Conservation (phyloP, 2,329 filamentous ascomycete species). For the Parastagonospora avenae region DNA sequence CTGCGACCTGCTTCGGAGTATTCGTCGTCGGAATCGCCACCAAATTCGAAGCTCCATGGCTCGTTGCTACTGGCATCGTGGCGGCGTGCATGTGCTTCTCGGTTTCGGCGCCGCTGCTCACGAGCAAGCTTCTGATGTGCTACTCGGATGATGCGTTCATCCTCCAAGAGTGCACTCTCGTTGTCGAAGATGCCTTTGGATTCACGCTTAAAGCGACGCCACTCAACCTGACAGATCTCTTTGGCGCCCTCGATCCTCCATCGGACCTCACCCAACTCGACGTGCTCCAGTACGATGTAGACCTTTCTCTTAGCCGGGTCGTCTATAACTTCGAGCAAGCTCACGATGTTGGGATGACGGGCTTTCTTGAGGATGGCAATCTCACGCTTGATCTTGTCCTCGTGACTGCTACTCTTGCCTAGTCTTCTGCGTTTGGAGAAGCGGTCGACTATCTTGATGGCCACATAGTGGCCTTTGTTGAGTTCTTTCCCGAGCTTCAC, state of each 20-base stretch:
- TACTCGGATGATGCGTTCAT: constrained; percentile 48
- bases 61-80: constrained; percentile 56
- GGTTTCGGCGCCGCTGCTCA: constrained; percentile 46
- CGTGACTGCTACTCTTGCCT: constrained; percentile 72
- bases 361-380: constrained; percentile 99
- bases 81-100: constrained; percentile 43
- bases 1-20: constrained; percentile 35
- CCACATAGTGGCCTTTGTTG: constrained; percentile 76
- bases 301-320: constrained; percentile 97
- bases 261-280: constrained; percentile 89
- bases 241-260: constrained; percentile 90
- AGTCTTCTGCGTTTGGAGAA: constrained; percentile 92
- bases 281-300: constrained; percentile 95
- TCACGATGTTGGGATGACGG: constrained; percentile 94
- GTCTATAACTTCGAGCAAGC: constrained; percentile 94
- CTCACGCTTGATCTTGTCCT: constrained; percentile 89
- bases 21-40: constrained; percentile 64
- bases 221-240: constrained; percentile 83
- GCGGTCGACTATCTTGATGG: constrained; percentile 97
- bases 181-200: constrained; percentile 56
- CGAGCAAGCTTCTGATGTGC: constrained; percentile 50
- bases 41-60: constrained; percentile 85
- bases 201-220: constrained; percentile 76
- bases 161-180: constrained; percentile 50
- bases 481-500: constrained; percentile 91